Percentiles rank a stretch among this genome's conserved stretches.
Evolutionary conservation across 2,329 filamentous ascomycete species (phyloP).

Genomic region (Colletotrichum zoysiae): DNA sequence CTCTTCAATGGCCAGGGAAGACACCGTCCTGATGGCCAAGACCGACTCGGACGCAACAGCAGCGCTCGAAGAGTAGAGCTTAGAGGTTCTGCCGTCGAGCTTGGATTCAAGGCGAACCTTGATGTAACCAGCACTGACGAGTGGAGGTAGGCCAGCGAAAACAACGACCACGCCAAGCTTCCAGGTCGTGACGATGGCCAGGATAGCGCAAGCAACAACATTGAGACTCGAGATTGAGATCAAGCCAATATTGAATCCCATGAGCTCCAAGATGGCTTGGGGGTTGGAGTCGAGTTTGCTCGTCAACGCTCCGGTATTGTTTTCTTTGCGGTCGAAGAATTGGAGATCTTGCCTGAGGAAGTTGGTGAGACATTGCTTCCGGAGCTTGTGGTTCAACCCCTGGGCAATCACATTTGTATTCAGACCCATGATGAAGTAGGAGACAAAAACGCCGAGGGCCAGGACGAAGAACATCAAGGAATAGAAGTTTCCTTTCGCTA

Average conservation of each 20-base stretch:
- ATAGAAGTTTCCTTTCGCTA: constrained; percentile 62
- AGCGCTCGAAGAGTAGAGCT: constrained; percentile 53
- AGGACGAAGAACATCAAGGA: constrained; percentile 68
- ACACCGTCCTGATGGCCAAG: constrained; percentile 56
- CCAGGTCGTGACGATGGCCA: constrained; percentile 61
- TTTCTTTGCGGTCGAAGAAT: constrained; percentile 58
- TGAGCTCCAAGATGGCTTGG: constrained; percentile 56
- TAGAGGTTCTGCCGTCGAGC: constrained; percentile 53
- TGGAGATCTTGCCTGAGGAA: constrained; percentile 57
- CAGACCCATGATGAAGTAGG: constrained; percentile 57
- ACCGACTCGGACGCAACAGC: constrained; percentile 59
- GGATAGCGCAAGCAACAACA: constrained; percentile 53
- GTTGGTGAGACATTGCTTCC: constrained; percentile 47
- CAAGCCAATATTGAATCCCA: constrained; percentile 57
- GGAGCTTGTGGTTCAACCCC: constrained; percentile 45
- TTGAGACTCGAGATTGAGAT: constrained; percentile 55
- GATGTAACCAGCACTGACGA: constrained; percentile 54
- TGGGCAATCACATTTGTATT: constrained; percentile 52
- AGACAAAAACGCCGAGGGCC: constrained; percentile 58
- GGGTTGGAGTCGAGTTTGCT: constrained; percentile 54
- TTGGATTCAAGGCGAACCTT: constrained; percentile 56
- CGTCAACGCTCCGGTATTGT: constrained; percentile 54
- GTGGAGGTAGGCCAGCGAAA: constrained; percentile 54
- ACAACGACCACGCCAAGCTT: constrained; percentile 63
- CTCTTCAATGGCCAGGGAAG: constrained; percentile 57